Base-by-base conservation (phyloP, 1,284 basidiomycete species). In the Cryptococcus amylolentus region DNA sequence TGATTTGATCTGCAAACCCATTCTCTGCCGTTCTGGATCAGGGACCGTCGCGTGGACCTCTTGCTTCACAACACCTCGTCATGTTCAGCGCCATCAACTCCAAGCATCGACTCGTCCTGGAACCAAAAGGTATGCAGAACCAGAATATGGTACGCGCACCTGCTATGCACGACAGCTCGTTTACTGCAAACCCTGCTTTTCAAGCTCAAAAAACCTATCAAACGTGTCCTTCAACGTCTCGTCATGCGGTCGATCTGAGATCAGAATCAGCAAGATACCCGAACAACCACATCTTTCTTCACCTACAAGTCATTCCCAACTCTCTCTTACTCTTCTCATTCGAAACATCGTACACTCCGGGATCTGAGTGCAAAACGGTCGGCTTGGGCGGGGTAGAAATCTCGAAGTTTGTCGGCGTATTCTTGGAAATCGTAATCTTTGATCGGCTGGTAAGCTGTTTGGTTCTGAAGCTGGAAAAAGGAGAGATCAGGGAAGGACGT, bases 321-420 rank as follows among this genome's bases (percentile, higher is more conserved):
- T 42, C 40, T 16, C 16, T 20, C 40, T n/a, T 42, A 20, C 40
- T 42, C 40, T 42, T 42, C 16, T 42, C 55, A 20, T 64, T 58
- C 49, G 60, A 59, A 18, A 67, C 39, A 1, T 35, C 55, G 59
- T 64, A 68, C 16, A 64, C 14, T 7, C 40, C 40, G 35, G 62
- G 65, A 42, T 9, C 8, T 3, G 14, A 20, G 16, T 5, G 40
- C 40, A 13, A 42, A 42, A 13, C 40, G 40, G 16, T 16, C 16
- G 40, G 20, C 40, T 42, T 42, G 40, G 40, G 8, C 40, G 7
- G 40, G 40, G 40, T n/a, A 42, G 40, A 42, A 20, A 13, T 7
- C 14, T 7, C 40, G 16, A 13, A 16, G 20, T 42, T 16, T 42
- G 7, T 42, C 40, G 40, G 40, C 40, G 40, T n/a, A 20, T 20